Percentiles rank a stretch among this genome's conserved stretches.
phyloP scores from a whole-genome alignment of 495 filamentous ascomycete genomes.

The Neurospora africana region DNA sequence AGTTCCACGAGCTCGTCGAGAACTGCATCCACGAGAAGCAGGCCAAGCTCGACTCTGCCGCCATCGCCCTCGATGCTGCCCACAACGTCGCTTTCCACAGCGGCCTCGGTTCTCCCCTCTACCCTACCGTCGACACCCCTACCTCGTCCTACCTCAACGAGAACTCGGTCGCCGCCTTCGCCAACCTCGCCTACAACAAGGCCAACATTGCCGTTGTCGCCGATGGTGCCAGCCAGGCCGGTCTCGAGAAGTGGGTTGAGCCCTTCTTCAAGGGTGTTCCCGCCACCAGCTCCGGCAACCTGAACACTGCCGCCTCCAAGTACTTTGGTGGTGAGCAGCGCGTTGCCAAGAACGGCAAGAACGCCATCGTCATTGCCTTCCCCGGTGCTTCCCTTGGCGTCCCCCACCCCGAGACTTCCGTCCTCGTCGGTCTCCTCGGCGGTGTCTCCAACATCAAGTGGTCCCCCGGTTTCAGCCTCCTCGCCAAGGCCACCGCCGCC shows the following conservation, averaged over 20 bases:
- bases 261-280: conserved; percentile 68
- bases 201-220: conserved; percentile 82
- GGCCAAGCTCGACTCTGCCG: conserved; percentile 55
- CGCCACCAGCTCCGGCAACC: conserved; percentile 20
- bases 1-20: conserved; percentile 77
- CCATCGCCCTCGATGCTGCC: conserved; percentile 71
- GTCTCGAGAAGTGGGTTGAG: conserved; percentile 81
- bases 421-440: conserved; percentile 83
- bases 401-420: conserved; percentile 81
- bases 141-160: conserved; percentile 68
- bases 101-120: conserved; percentile 69
- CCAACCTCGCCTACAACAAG: conserved; percentile 70
- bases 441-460: conserved; percentile 90
- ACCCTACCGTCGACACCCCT: conserved; percentile 57
- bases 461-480: conserved; percentile 82
- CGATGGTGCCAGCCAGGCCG: conserved; percentile 67
- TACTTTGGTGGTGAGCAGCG: conserved; percentile 95
- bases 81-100: conserved; percentile 89
- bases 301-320: conserved; percentile 46
- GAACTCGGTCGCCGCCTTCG: conserved; percentile 58
- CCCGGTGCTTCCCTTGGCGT: conserved; percentile 69
- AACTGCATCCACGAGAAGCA: conserved; percentile 61
- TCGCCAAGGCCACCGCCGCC: conserved; percentile 62
- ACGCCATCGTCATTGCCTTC: conserved; percentile 79
- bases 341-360: conserved; percentile 61